These are phyloP conservation scores for Pisolithus sp. DNA, from an alignment of 768 basidiomycete genomes.

Conservation along the genomic window DNA sequence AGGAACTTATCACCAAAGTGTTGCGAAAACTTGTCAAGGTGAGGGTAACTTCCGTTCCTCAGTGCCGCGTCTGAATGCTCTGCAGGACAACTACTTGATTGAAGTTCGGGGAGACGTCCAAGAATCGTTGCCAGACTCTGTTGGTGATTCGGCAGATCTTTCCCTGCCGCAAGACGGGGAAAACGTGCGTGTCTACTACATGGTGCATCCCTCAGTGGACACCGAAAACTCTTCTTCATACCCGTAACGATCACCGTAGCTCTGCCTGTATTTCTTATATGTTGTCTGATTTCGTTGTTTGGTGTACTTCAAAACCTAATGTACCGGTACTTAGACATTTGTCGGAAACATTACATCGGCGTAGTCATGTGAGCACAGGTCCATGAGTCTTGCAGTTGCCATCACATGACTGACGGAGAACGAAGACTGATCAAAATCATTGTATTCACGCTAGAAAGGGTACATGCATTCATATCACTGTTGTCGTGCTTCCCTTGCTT, in stretches of 20 bases:
- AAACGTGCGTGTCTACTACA: constrained; percentile 70
- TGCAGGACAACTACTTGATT: constrained; percentile 77
- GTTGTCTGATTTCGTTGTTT: background rate
- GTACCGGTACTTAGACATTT: too few species aligned
- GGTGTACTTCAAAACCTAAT: too few species aligned
- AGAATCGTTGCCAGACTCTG: constrained; percentile 62
- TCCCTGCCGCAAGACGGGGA: constrained; percentile 45
- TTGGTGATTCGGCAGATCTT: constrained; percentile 48
- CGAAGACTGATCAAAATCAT: too few species aligned
- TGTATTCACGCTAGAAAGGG: too few species aligned
- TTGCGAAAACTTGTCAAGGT: constrained; percentile 90
- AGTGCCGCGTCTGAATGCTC: constrained; percentile 2
- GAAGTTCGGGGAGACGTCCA: constrained; percentile 80
- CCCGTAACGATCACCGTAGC: background rate
- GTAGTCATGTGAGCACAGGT: too few species aligned
- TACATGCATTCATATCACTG: background rate
- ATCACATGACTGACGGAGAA: too few species aligned
- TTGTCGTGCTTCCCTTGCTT: background rate
- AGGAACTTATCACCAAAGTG: constrained; percentile 85
- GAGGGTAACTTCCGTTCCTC: constrained; percentile 13
- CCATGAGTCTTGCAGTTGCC: too few species aligned
- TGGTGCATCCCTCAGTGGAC: constrained; percentile 88
- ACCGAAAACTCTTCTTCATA: constrained; percentile 45
- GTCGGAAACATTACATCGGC: too few species aligned
- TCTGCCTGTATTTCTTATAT: background rate